These are phyloP conservation scores for Zygotorulaspora chibaensis DNA, from an alignment of 805 yeast genomes.

Conservation along the genomic window DNA sequence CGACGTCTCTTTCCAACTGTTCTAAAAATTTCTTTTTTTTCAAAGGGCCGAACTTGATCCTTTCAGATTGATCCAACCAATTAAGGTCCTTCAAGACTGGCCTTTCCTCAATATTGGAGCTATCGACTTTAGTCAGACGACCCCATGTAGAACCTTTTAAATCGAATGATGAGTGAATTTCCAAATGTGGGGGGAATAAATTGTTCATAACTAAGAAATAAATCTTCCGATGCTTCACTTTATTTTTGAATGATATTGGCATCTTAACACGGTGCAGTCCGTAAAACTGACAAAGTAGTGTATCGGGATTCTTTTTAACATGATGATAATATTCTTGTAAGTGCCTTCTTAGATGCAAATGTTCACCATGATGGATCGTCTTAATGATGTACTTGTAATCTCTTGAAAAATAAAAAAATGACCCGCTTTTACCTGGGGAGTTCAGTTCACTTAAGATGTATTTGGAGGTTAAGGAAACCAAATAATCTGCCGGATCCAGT, in stretches of 20 bases:
- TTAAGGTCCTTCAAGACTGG: slow-evolving; percentile 80
- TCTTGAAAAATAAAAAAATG: slow-evolving; percentile 90
- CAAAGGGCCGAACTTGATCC: slow-evolving; percentile 70
- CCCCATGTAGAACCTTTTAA: slow-evolving; percentile 92
- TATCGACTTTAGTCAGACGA: slow-evolving; percentile 46
- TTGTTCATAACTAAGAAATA: slow-evolving; percentile 97
- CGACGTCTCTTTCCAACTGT: slow-evolving; percentile 75
- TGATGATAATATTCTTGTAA: slow-evolving; percentile 75
- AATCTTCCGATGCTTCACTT: slow-evolving; percentile 57
- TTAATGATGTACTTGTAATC: slow-evolving; percentile 93
- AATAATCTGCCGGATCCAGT: slow-evolving; percentile 92
- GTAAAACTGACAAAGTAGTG: slow-evolving; percentile 90
- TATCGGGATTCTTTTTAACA: slow-evolving; percentile 78
- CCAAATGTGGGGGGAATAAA: slow-evolving; percentile 88
- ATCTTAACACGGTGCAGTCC: slow-evolving; percentile 91
- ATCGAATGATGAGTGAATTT: slow-evolving; percentile 80
- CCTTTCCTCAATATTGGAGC: slow-evolving; percentile 16
- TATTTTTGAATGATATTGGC: slow-evolving; percentile 50
- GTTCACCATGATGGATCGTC: slow-evolving; percentile 92
- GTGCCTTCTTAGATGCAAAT: slow-evolving; percentile 69
- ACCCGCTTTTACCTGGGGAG: slow-evolving; percentile 96
- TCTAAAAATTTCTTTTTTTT: slow-evolving; percentile 55
- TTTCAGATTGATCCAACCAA: slow-evolving; percentile 67
- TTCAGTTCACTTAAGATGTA: slow-evolving; percentile 87
- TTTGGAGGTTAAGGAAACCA: slow-evolving; percentile 87